These are phyloP conservation scores for Kazachstania martiniae DNA, from an alignment of 805 yeast species.

Conservation along the genomic window DNA sequence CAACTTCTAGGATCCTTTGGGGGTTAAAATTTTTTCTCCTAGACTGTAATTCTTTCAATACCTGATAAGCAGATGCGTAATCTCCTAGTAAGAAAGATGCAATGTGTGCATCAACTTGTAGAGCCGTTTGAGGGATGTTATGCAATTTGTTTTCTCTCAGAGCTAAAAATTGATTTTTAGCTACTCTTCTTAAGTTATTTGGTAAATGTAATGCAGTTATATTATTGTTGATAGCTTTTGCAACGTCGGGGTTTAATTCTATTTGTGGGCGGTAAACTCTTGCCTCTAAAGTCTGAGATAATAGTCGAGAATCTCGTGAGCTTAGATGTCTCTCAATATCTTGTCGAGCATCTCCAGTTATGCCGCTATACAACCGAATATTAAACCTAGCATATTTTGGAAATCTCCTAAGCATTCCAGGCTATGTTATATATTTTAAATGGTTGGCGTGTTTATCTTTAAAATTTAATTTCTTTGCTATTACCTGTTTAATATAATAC, in stretches of 20 bases:
- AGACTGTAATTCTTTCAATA: conserved; percentile 57
- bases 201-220: conserved; percentile 55
- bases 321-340: too few relatives aligned
- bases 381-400: too few relatives aligned
- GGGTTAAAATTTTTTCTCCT: conserved; percentile 62
- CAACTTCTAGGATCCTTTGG: conserved; percentile 58
- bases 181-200: conserved; percentile 49
- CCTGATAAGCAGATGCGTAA: conserved; percentile 59
- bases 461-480: too few relatives aligned
- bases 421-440: too few relatives aligned
- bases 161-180: conserved; percentile 42
- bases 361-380: too few relatives aligned
- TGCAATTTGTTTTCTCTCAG: conserved; percentile 47
- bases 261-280: conserved; percentile 40
- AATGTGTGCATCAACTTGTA: conserved; percentile 69
- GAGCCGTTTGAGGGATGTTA: conserved; percentile 31
- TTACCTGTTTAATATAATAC: too few relatives aligned
- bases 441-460: too few relatives aligned
- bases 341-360: too few relatives aligned
- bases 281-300: conserved; percentile 47
- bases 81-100: conserved; percentile 74
- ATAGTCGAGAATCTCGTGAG: conserved; percentile 31
- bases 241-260: conserved; percentile 43
- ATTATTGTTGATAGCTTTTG: conserved; percentile 51
- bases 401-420: too few relatives aligned